Evolutionary conservation across 306 rosid species (phyloP).

Genomic region (Corylus heterophylla): DNA sequence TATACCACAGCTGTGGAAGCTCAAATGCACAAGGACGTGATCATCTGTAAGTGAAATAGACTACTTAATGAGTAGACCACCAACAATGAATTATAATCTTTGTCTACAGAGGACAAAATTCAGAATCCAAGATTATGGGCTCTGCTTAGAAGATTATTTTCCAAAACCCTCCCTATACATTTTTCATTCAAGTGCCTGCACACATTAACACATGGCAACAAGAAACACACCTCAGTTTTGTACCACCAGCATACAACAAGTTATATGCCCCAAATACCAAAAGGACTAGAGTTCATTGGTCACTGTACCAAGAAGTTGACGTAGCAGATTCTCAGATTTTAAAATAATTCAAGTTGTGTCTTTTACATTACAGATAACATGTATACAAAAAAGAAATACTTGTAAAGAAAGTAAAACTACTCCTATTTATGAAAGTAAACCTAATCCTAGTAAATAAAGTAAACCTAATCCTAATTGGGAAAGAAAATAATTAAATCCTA

Average conservation of each 20-base stretch:
- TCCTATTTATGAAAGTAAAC: no score
- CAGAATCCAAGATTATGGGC: background rate
- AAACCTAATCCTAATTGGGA: no score
- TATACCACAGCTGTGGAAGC: background rate
- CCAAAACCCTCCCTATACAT: background rate
- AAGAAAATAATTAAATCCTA: no score
- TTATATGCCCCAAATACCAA: background rate
- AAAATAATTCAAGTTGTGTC: no score
- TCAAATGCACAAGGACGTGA: background rate
- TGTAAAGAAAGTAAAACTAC: no score
- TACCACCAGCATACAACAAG: background rate
- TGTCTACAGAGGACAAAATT: background rate
- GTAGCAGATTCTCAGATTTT: no score
- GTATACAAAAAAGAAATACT: no score
- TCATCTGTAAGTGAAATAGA: background rate
- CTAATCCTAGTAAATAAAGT: no score
- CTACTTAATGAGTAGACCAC: background rate
- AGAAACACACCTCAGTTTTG: background rate
- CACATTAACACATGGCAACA: background rate
- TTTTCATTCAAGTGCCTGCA: background rate
- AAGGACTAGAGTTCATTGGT: background rate
- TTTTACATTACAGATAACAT: no score
- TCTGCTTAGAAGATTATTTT: background rate
- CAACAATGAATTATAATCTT: background rate
- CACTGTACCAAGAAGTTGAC: background rate